Conservation (phyloP, 2,329 filamentous ascomycete species). For the Zasmidium angulare region DNA sequence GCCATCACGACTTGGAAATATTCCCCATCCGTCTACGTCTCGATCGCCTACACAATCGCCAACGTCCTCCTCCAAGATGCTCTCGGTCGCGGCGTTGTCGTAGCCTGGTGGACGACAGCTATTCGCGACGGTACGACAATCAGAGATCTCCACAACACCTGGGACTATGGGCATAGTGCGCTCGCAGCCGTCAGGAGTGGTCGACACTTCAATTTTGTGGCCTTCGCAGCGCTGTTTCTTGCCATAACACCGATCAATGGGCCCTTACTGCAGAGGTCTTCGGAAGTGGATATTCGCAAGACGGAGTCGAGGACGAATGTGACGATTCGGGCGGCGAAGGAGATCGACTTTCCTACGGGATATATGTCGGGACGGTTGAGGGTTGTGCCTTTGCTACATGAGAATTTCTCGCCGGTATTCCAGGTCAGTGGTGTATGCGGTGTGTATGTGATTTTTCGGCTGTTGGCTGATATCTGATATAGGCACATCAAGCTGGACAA, state of each 20-base stretch:
- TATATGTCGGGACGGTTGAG: constrained; percentile 2
- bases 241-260: constrained; percentile 13
- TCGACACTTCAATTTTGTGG: constrained; percentile 10
- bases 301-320: background rate
- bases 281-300: background rate
- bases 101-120: constrained; percentile 10
- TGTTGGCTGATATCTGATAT: background rate
- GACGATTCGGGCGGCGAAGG: background rate
- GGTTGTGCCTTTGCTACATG: constrained; percentile 7
- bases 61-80: background rate
- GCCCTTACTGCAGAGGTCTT: constrained; percentile 7
- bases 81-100: background rate
- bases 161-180: background rate
- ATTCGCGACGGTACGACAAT: constrained; percentile 3
- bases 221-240: constrained; percentile 8
- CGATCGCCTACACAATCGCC: constrained; percentile 6
- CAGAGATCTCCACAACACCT: constrained; percentile 9
- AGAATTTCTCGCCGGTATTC: constrained; percentile 5
- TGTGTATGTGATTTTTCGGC: background rate
- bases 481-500: constrained; percentile 1
- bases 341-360: background rate
- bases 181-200: constrained; percentile 2
- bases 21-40: constrained; percentile 6
- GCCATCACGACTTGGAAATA: constrained; percentile 4
- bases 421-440: background rate